These are phyloP conservation scores for Bisporella sp. DNA, from an alignment of 2,329 filamentous ascomycete genomes.

Conservation along the genomic window DNA sequence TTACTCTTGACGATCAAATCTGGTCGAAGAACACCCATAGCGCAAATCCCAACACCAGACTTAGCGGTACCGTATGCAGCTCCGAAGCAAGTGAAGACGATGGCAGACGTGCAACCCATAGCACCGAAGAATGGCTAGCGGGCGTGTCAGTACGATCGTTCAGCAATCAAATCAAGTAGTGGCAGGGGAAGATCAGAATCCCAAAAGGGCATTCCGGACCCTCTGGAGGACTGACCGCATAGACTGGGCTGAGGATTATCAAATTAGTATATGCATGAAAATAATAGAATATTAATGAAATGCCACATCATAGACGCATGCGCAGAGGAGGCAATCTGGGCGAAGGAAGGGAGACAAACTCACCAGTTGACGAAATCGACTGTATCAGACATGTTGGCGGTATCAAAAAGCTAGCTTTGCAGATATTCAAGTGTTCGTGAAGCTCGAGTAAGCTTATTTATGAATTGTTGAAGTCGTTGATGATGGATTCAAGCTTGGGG, in stretches of 20 bases:
- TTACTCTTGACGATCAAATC: slow-evolving; percentile 99
- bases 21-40: slow-evolving; percentile 96
- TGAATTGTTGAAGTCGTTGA: slow-evolving; percentile 16
- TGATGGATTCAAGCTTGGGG: slow-evolving; percentile 14
- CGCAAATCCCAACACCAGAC: slow-evolving; percentile 96
- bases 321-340: neutral
- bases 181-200: too few species aligned
- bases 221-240: slow-evolving; percentile 74
- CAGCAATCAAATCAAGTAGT: neutral
- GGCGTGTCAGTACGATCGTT: slow-evolving; percentile 22
- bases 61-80: slow-evolving; percentile 98
- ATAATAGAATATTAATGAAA: slow-evolving; percentile 3
- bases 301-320: neutral
- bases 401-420: slow-evolving; percentile 21
- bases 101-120: slow-evolving; percentile 92
- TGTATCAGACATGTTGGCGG: slow-evolving; percentile 58
- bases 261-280: slow-evolving; percentile 35
- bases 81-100: slow-evolving; percentile 94
- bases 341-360: slow-evolving; percentile 37
- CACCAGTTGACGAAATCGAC: slow-evolving; percentile 58
- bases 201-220: neutral
- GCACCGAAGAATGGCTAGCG: slow-evolving; percentile 82
- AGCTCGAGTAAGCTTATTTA: slow-evolving; percentile 18
- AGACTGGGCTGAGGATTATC: slow-evolving; percentile 69
- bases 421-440: slow-evolving; percentile 8